Percentiles rank a stretch among this genome's conserved stretches.
Evolutionary conservation across 169 alveolate species (phyloP).

Genomic region (Plasmodium gallinaceum): DNA sequence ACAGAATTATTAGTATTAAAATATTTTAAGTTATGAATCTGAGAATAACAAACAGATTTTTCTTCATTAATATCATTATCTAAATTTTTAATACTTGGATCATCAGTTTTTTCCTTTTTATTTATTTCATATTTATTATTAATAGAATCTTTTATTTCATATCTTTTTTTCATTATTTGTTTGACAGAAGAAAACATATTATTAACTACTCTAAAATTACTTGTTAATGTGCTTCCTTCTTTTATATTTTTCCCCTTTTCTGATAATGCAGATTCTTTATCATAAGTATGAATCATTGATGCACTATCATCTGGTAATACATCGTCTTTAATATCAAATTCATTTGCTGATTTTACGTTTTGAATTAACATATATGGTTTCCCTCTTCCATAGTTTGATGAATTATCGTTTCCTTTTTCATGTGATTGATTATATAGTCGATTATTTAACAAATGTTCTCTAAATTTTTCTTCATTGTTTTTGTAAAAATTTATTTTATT

Average conservation of each 20-base stretch:
- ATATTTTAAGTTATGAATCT: slow-evolving; percentile 32
- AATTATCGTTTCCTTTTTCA: neutral
- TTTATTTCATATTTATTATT: neutral
- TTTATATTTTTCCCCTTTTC: neutral
- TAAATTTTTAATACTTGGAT: neutral
- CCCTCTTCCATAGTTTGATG: neutral
- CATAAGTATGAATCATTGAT: slow-evolving; percentile 52
- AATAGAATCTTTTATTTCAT: neutral
- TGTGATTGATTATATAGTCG: neutral
- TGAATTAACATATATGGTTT: neutral
- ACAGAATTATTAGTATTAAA: slow-evolving; percentile 32
- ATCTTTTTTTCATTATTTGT: slow-evolving; percentile 17
- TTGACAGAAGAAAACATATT: slow-evolving; percentile 41
- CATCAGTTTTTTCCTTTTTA: neutral
- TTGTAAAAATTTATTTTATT: neutral
- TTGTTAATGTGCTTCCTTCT: slow-evolving; percentile 20
- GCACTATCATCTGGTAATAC: slow-evolving; percentile 69
- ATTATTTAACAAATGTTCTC: neutral
- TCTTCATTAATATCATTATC: slow-evolving; percentile 12
- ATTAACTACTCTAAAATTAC: slow-evolving; percentile 22
- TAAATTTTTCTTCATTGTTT: neutral
- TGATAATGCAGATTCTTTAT: slow-evolving; percentile 22
- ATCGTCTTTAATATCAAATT: slow-evolving; percentile 61
- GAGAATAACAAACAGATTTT: slow-evolving; percentile 20
- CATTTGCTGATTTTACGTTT: neutral